Conservation (phyloP, 176 grass and related monocot species). For the Phyllostachys edulis region DNA sequence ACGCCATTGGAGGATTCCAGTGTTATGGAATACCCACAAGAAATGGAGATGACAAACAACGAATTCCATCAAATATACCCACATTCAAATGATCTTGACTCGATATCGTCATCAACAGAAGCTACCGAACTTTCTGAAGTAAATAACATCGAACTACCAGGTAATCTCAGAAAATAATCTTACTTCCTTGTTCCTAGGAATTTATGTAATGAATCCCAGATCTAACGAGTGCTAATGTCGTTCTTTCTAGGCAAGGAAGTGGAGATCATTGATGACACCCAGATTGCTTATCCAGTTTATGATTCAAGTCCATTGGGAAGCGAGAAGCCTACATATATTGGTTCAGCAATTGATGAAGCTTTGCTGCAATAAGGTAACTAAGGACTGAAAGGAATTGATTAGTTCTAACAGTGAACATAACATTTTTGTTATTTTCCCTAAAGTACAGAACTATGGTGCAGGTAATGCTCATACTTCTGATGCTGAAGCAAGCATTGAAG, state of each 20-base stretch:
- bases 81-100: constrained; percentile 41
- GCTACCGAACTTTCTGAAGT: constrained; percentile 29
- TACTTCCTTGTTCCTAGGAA: neutral
- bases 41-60: constrained; percentile 37
- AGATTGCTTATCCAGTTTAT: constrained; percentile 42
- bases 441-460: constrained; percentile 2
- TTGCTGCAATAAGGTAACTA: constrained; percentile 37
- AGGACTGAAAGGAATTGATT: neutral
- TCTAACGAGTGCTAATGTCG: neutral
- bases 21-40: constrained; percentile 33
- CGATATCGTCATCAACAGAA: constrained; percentile 34
- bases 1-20: neutral
- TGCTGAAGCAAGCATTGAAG: constrained; percentile 1
- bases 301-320: constrained; percentile 50
- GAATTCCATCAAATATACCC: constrained; percentile 30
- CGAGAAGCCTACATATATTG: constrained; percentile 38
- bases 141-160: constrained; percentile 32
- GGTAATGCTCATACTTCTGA: constrained; percentile 14
- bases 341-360: constrained; percentile 36
- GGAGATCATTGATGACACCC: constrained; percentile 27
- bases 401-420: neutral
- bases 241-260: constrained; percentile 44
- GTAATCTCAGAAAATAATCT: neutral
- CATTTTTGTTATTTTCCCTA: neutral
- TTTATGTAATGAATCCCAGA: neutral